Base-by-base conservation (phyloP, 208 protist genomes). In the Endotrypanum monterogeii region DNA sequence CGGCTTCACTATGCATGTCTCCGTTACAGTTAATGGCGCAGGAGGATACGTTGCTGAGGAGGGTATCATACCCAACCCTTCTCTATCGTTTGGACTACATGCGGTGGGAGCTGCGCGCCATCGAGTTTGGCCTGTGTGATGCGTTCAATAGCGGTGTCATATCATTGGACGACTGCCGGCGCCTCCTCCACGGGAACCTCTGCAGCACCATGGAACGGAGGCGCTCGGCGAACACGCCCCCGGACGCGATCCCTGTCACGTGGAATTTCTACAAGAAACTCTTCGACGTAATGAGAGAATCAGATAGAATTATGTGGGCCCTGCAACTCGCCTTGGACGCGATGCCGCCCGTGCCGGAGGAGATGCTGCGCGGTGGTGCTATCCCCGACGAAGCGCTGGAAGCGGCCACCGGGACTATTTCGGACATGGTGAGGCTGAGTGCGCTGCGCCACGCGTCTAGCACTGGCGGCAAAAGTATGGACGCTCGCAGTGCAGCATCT, bases 251-350 rank as follows among this genome's bases (percentile, higher is more conserved):
- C 5, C 12, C 23, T 3, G 72, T 91, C 46, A 81, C 80, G 44
- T 94, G 87, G 85, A 84, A 90, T 46, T 80, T 85, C 20, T 94
- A 90, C 61, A 77, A 89, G 58, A 91, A 85, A 39, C 32, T 92
- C 23, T 86, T 94, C 72, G 88, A 94, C 62, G 71, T 94, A 23
- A 78, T 94, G 65, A 81, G 58, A 9, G 90, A 92, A 70, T 80
- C 71, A n/a, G 84, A 92, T 46, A 61, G 12, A 39, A 79, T 89
- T 39, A 44, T 84, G 66, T 77, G 67, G 14, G 85, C 79, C 32
- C 83, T 94, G 78, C 56, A 80, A 65, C 76, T 92, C 25, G 76
- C 82, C 14, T 67, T 92, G 20, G 76, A 80, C 54, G 75, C 90
- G 12, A 69, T 83, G 50, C 78, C 83, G 32, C 83, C 83, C 39